Evolutionary conservation across 352 stramenopile genomes (phyloP), one percentile per base, ranked within the genome.

Genomic region (Phytophthora pistaciae): DNA sequence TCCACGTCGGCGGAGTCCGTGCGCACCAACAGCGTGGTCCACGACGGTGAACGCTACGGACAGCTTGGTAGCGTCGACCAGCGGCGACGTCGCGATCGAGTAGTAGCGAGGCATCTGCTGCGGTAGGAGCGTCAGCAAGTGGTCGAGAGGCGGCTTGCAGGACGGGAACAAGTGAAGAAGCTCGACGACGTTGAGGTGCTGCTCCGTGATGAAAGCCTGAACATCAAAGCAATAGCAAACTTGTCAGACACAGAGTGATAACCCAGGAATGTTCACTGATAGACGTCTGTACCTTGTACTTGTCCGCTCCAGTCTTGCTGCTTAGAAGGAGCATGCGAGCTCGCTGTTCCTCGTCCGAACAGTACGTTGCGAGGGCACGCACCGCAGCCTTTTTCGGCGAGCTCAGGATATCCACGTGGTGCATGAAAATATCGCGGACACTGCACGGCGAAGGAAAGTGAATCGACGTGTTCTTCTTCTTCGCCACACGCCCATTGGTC

Each of bases 91-190:
- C 38, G 93, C 92, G 36, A 99, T 91, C 20, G 95, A 99, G 81
- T 99, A 99, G 77, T 98, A 99, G 20, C 97, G 92, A 16, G 97
- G 94, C 74, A 97, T 91, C 21, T 99, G 88, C 27, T 87, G 77
- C 1, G 96, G 91, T 6, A 99, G 66, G 33, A 97, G 71, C 53
- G 83, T 91, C 36, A 99, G 68, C 23, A 99, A 70, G 27, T 88
- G 83, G 48, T 97, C 85, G 3, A 99, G 80, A 33, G 97, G 94
- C 3, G 80, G 87, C 33, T 89, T 81, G 68, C 89, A 98, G 2
- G 95, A 98, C n/a, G 94, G 94, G 71, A 99, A 99, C 8, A 98
- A 75, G 56, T 88, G 72, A 11, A 99, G 73, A 21, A 99, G 63
- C 68, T 99, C 96, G 25, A 97, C 74, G 31, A 99, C 78, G 20